These are phyloP conservation scores for Mucor racemosus DNA, from an alignment of 371 early-diverging fungal genomes.

Conservation along the genomic window DNA sequence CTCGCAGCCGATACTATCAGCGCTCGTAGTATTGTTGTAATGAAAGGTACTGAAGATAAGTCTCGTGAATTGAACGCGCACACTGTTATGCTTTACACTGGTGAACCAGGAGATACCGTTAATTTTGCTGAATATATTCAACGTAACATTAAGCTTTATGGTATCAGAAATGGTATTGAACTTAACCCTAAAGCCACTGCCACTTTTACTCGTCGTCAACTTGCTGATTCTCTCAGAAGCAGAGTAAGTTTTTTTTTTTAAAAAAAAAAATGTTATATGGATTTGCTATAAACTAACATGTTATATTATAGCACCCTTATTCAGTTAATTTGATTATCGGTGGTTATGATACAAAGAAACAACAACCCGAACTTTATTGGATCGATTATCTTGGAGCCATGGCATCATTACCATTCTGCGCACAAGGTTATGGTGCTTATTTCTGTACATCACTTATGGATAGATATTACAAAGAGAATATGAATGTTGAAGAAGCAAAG, in stretches of 20 bases:
- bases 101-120: constrained; percentile 95
- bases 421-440: constrained; percentile 94
- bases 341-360: constrained; percentile 79
- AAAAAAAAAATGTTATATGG: background rate
- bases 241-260: constrained; percentile 58
- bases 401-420: constrained; percentile 84
- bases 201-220: constrained; percentile 82
- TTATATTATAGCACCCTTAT: constrained; percentile 74
- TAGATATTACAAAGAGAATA: constrained; percentile 85
- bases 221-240: constrained; percentile 87
- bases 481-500: constrained; percentile 85
- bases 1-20: constrained; percentile 84
- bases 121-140: constrained; percentile 97
- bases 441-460: constrained; percentile 93
- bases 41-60: constrained; percentile 93
- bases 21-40: constrained; percentile 88
- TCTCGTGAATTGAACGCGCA: constrained; percentile 81
- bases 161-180: constrained; percentile 84
- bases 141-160: constrained; percentile 90
- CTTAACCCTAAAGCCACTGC: constrained; percentile 85
- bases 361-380: constrained; percentile 86
- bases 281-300: background rate
- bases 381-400: constrained; percentile 89
- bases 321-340: constrained; percentile 89
- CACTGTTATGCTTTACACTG: constrained; percentile 83